Base-by-base conservation (phyloP, 257 asterid genomes). In the Cynanchum wilfordii region DNA sequence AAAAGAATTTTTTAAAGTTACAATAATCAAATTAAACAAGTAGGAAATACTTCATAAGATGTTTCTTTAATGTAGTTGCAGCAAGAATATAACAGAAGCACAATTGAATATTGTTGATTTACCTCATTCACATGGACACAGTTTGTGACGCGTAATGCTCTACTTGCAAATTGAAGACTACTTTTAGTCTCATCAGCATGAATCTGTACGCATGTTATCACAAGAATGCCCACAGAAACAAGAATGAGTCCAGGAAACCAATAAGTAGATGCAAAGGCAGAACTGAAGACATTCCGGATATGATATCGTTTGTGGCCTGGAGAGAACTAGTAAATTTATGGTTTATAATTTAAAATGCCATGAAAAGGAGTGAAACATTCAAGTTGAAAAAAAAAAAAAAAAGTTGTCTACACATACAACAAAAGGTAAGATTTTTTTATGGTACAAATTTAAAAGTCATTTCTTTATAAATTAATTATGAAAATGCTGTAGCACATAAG, bases 151-250 rank as follows among this genome's bases (percentile, higher is more conserved):
- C 88, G 96, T 80, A 94, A 79, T 82, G 99, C 99, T 87, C 99
- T 86, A 82, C 98, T 94, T 68, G 99, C 95, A 84, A 94, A 94
- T 82, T 89, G 97, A 83, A 94, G 97, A 89, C 99, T 91, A 63
- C 97, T 89, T 84, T 91, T 94, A 24, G 99, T 94, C 90, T 94
- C 99, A 68, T 94, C 99, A n/a, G 97, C 92, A 83, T 94, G 97
- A 77, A 90, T 84, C 99, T 94, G 89, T 70, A 73, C 65, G 75
- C 77, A 73, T 78, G 68, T 20, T 50, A 30, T 52, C 5, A 27
- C 12, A 27, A 69, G n/a, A 27, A 56, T 13, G 11, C 22, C 11
- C 12, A 40, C 10, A 42, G 58, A 24, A 22, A 30, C 40, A 68
- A 55, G 59, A 45, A 55, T 38, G 20, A 5, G 49, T 8, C 15